These are phyloP conservation scores for Chlamydomonas urium DNA, from an alignment of 139 green algal genomes.

Conservation along the genomic window DNA sequence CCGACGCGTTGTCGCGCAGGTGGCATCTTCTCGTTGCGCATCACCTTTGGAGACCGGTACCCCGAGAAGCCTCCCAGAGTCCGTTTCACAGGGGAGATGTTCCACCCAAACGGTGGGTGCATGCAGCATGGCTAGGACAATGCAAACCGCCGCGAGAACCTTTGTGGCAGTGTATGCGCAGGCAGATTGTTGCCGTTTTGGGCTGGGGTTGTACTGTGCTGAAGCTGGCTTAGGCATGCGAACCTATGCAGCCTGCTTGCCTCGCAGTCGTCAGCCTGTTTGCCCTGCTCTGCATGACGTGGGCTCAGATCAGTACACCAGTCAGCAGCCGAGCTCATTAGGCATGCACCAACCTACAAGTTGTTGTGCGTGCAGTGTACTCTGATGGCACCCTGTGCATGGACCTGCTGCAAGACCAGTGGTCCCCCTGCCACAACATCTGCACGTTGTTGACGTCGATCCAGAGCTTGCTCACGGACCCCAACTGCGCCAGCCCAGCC, in stretches of 20 bases:
- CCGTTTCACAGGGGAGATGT: slow-evolving; percentile 82
- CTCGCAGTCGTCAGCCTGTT: no score
- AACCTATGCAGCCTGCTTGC: no score
- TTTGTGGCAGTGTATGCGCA: no score
- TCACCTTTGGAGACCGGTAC: slow-evolving; percentile 83
- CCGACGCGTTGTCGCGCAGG: slow-evolving; percentile 24
- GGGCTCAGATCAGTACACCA: no score
- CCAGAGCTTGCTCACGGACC: slow-evolving; percentile 85
- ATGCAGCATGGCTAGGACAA: background rate
- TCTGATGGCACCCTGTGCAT: slow-evolving; percentile 89
- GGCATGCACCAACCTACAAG: no score
- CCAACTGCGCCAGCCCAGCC: slow-evolving; percentile 83
- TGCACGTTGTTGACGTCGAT: slow-evolving; percentile 86
- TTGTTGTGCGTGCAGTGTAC: background rate
- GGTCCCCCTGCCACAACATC: slow-evolving; percentile 85
- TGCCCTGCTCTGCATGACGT: no score
- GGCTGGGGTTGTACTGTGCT: no score
- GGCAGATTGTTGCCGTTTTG: no score
- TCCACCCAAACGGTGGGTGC: slow-evolving; percentile 70
- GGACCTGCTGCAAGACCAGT: slow-evolving; percentile 91
- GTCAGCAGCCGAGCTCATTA: no score
- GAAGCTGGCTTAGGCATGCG: no score
- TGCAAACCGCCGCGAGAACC: background rate
- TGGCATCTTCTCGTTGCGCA: slow-evolving; percentile 80
- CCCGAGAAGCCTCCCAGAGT: slow-evolving; percentile 87